Base-by-base conservation (phyloP, 208 protist species). In the Tritrichomonas foetus region DNA sequence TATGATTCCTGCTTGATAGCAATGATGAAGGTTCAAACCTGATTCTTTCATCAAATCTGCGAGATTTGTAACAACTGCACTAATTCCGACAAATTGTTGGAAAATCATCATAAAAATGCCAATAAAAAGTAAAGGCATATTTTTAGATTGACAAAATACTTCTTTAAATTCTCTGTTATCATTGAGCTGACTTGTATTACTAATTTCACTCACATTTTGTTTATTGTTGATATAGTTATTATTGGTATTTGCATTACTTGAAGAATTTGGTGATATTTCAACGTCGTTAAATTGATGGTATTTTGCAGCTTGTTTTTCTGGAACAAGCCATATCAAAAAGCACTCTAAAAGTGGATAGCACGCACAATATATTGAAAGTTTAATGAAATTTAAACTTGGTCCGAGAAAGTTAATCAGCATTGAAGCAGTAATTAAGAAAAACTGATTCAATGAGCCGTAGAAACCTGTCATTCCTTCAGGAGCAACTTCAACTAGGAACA, bases 1-100 rank as follows among this genome's bases (percentile, higher is more conserved):
- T 22, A 61, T 16, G 16, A 61, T 61, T 5, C 53, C 53, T 16
- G 53, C 53, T 16, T 61, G 53, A 61, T 61, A 61, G 16, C 53
- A 61, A 22, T 5, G 53, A 61, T 61, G 11, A 16, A 61, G 16
- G 53, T 78, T 27, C 3, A 78, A 13, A 22, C 33, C 93, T 5
- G 75, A 3, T 41, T 66, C 49, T 20, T 82, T 50, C 3, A 94
- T 57, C 3, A 94, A 27, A 47, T 9, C 41, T 25, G n/a, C 49
- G 25, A 94, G 41, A 94, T 94, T 84, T 39, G 75, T 55, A 47
- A 94, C 25, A 47, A 94, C 30, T 25, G 39, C 93, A 78, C 89
- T 94, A 22, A 94, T 82, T 8, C 93, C 93, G 33, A 2, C 11
- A 78, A 94, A 94, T 50, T 94, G 93, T 47, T 94, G 93, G 47